Base-by-base conservation (phyloP, 2,329 filamentous ascomycete genomes). In the Myotisia sp. region DNA sequence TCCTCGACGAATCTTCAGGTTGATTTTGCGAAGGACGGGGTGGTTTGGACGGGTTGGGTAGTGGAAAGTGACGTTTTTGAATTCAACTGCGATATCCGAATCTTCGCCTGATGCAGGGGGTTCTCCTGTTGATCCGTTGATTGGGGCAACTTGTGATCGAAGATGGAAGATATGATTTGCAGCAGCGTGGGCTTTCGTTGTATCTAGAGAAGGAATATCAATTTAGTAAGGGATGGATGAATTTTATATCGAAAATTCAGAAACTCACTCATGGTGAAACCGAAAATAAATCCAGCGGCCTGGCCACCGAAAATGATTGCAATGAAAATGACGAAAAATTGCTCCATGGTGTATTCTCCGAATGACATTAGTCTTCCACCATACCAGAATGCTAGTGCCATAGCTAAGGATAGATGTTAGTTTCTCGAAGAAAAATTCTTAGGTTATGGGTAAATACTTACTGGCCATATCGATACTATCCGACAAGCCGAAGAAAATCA, bases 401-500 rank as follows among this genome's bases (percentile, higher is more conserved):
- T 49, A 22, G 44, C 47, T 30, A 48, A 37, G 23, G 44, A 48
- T 4, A 31, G n/a, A n/a, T n/a, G 41, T 8, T 14, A 34, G 36
- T 21, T 9, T 30, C 20, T n/a, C 18, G 8, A 12, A 12, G 18
- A 14, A 19, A 13, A 4, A 33, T 21, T 22, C 12, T 14, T 20
- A 13, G 12, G 23, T 20, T 8, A 13, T 13, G 7, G 14, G 19
- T 5, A 9, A 4, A 3, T 8, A 8, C 29, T 29, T 35, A 38
- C 36, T 32, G 5, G 38, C 36, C 20, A 37, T 53, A 33, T 68
- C 66, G 28, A 73, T 60, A 48, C 72, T 77, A 42, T 82, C 76
- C 3, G 73, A 74, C 26, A 76, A 67, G 4, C 72, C 74, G 44
- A 79, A 79, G 21, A 80, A 54, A 8, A 78, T 43, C 14, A 71